These are phyloP conservation scores for Vigna nakashimae DNA, from an alignment of 306 rosid species.

Conservation along the genomic window DNA sequence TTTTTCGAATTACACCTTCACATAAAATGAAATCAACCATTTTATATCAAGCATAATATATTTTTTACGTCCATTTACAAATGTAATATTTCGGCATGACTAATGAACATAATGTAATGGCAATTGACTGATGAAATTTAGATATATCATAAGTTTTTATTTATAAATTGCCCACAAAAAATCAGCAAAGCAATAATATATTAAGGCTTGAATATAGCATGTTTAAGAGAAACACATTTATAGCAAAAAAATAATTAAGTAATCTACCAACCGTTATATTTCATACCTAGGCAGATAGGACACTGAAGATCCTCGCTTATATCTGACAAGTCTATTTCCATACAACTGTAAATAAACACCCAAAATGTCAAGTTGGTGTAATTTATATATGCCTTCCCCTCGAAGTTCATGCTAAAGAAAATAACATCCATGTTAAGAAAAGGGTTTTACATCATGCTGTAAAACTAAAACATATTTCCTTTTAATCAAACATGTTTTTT, in stretches of 20 bases:
- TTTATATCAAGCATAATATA: not conserved
- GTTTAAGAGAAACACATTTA: not conserved
- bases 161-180: too few species aligned
- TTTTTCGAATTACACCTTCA: slow-evolving; percentile 83
- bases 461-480: too few species aligned
- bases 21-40: slow-evolving; percentile 30
- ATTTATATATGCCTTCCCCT: not conserved
- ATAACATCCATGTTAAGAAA: not conserved
- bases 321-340: slow-evolving; percentile 63
- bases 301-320: slow-evolving; percentile 74
- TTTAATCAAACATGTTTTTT: too few species aligned
- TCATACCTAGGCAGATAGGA: slow-evolving; percentile 86
- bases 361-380: slow-evolving; percentile 33
- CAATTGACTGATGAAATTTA: too few species aligned
- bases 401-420: not conserved
- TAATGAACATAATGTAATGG: too few species aligned
- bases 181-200: not conserved
- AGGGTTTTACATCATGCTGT: too few species aligned
- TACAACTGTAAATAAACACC: slow-evolving; percentile 60
- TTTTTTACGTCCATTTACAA: too few species aligned
- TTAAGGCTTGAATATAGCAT: not conserved
- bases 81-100: too few species aligned
- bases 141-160: too few species aligned
- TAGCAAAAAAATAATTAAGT: slow-evolving; percentile 7
- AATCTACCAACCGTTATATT: slow-evolving; percentile 28